A percentile compares a stretch with the other conserved stretches of the same genome.
Evolutionary conservation across 352 stramenopile genomes (phyloP).

Genomic region (Globisporangium carolinianum): DNA sequence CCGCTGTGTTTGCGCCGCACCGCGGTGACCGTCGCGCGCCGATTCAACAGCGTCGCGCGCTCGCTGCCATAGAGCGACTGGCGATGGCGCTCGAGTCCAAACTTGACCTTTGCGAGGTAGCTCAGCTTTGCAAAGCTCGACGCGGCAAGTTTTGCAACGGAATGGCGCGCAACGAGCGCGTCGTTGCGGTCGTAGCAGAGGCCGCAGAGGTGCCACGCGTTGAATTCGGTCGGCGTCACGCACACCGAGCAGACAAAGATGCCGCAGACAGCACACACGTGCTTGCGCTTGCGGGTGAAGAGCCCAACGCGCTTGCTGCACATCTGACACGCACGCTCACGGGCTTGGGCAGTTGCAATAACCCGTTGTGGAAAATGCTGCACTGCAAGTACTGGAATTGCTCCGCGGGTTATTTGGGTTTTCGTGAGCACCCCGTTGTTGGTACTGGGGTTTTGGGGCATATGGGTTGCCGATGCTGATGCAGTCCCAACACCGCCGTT

Average conservation of each 20-base stretch:
- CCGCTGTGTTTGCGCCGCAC: conserved; percentile 11
- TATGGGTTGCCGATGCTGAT: not conserved
- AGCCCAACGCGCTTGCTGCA: conserved; percentile 53
- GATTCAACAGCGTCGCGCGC: conserved; percentile 13
- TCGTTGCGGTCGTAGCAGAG: conserved; percentile 64
- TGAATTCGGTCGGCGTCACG: conserved; percentile 52
- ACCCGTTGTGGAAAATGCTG: conserved; percentile 17
- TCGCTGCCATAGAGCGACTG: conserved; percentile 15
- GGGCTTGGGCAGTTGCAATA: conserved; percentile 24
- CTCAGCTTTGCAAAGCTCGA: conserved; percentile 14
- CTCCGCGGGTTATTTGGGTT: not conserved
- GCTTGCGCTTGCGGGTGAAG: conserved; percentile 53
- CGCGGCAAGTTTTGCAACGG: conserved; percentile 43
- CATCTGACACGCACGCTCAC: conserved; percentile 54
- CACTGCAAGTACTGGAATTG: conserved; percentile 17
- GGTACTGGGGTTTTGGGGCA: not conserved
- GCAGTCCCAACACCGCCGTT: not conserved
- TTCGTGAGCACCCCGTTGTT: conserved; percentile 3
- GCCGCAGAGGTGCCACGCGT: conserved; percentile 51
- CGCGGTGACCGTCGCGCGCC: conserved; percentile 12
- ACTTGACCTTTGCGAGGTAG: conserved; percentile 18
- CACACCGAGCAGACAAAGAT: conserved; percentile 58
- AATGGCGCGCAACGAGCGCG: conserved; percentile 43
- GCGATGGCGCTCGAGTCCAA: conserved; percentile 13
- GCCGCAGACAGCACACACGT: conserved; percentile 56